A percentile compares a stretch with the other conserved stretches of the same genome.
phyloP scores from a whole-genome alignment of 1,284 basidiomycete species.

The Cutaneotrichosporon arboriforme region DNA sequence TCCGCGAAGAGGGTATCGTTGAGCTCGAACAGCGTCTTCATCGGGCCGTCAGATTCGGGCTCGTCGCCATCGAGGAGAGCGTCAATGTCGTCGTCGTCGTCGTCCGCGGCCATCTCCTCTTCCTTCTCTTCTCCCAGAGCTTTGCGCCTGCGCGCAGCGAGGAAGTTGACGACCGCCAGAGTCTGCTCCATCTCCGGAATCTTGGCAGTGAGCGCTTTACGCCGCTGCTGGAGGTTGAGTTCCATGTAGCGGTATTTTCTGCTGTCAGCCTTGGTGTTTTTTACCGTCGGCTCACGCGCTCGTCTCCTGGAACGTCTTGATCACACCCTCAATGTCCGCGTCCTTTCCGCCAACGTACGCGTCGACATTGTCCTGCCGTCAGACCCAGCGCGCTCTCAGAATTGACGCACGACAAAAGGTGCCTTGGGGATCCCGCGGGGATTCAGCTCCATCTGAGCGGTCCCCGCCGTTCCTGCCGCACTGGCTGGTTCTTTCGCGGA shows the following conservation, averaged over 20 bases:
- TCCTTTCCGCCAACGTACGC: constrained; percentile 77
- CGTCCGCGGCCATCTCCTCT: constrained; percentile 41
- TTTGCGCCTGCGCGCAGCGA: constrained; percentile 62
- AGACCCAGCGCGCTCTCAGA: constrained; percentile 5
- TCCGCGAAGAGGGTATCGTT: constrained; percentile 94
- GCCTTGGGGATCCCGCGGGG: constrained; percentile 90
- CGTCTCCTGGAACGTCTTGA: constrained; percentile 85
- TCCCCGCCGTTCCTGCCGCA: too few species aligned
- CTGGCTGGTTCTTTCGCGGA: too few species aligned
- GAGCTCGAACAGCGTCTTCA: constrained; percentile 87
- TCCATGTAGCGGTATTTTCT: constrained; percentile 99
- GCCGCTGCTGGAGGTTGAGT: constrained; percentile 70
- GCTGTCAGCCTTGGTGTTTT: constrained; percentile 23
- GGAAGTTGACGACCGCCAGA: constrained; percentile 76
- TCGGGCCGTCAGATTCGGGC: constrained; percentile 50
- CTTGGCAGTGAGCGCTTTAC: constrained; percentile 79
- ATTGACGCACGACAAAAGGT: constrained; percentile 76
- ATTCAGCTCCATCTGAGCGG: constrained; percentile 58
- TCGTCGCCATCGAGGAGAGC: constrained; percentile 50
- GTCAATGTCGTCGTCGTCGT: constrained; percentile 48
- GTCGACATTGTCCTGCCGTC: constrained; percentile 67
- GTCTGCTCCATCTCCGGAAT: constrained; percentile 96
- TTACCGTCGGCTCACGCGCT: constrained; percentile 62
- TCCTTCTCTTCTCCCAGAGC: constrained; percentile 26
- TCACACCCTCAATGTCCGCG: constrained; percentile 68